These are phyloP conservation scores for Wickerhamiella galacta DNA, from an alignment of 805 yeast genomes.

Conservation along the genomic window DNA sequence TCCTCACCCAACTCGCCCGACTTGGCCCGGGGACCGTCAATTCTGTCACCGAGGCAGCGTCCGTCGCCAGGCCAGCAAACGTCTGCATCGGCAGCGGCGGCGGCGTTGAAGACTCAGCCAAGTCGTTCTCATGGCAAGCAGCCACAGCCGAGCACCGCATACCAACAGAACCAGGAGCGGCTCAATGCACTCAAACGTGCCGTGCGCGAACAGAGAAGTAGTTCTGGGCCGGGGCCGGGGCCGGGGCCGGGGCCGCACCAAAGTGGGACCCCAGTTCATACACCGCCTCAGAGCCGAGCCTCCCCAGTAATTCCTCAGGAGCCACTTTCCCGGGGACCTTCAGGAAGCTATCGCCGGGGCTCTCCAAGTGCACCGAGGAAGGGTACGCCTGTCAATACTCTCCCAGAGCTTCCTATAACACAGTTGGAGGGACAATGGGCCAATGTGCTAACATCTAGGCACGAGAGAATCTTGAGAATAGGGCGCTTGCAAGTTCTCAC, in stretches of 20 bases:
- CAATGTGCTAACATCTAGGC: conserved; percentile 25
- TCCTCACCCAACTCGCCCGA: no score
- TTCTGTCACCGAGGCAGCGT: not conserved
- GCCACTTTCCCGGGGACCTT: no score
- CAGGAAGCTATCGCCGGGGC: no score
- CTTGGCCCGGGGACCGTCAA: no score
- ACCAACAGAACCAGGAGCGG: conserved; percentile 15
- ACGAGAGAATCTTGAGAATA: conserved; percentile 32
- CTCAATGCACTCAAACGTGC: conserved; percentile 12
- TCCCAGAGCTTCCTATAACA: conserved; percentile 25
- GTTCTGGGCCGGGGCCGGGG: not conserved
- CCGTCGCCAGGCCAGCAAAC: not conserved
- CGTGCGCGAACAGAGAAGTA: conserved; percentile 11
- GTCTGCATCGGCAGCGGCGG: not conserved
- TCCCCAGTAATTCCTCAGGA: not conserved
- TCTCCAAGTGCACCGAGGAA: no score
- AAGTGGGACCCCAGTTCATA: not conserved
- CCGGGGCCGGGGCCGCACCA: not conserved
- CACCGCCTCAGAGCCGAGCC: conserved; percentile 1
- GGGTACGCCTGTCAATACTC: not conserved
- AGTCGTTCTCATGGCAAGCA: not conserved
- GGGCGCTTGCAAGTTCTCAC: conserved; percentile 25
- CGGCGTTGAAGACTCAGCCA: not conserved
- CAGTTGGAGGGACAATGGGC: conserved; percentile 35
- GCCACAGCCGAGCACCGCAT: conserved; percentile 7